Evolutionary conservation across 768 basidiomycete genomes (phyloP), one percentile per base, ranked within the genome.

Genomic region (Agaricus subrufescens): DNA sequence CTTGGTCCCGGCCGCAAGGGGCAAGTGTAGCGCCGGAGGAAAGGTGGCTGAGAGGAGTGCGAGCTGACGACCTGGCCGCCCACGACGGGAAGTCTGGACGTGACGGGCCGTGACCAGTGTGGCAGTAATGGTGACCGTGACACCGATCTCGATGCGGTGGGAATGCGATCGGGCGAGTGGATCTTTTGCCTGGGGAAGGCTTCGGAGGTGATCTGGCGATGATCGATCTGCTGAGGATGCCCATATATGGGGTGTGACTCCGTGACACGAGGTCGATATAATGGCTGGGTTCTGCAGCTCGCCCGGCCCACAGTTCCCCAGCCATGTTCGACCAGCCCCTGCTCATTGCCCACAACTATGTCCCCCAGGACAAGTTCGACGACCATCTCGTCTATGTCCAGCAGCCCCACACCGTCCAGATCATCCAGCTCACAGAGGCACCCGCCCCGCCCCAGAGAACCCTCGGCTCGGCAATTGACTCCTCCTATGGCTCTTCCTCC

Each of bases 361-460:
- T 65, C 29, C 62, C 66, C 45, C 64, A 71, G 47, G 60, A 69
- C 59, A 75, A 77, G 55, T 66, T 67, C 57, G 58, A 63, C 62
- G 58, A 72, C n/a, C 62, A 67, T 58, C 74, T 81, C 49, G 71
- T 82, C 63, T 73, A 75, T 69, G 65, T 77, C 60, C 68, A 74
- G 62, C 74, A 80, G 56, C 80, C 76, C 1, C 76, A 80, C 66
- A 66, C 78, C 23, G 69, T 83, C 23, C 80, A 85, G 66, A 83
- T 88, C 72, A 89, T 90, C 50, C 82, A 89, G 71, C 87, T 89
- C 69, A 82, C 83, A 49, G 87, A 89, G 64, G 83, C 78, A 7
- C 67, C 81, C 0, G 77, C 86, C 1, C 86, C 86, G 0, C 82
- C 86, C 2, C 78, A 76, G 11, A 71, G 74, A 40, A 71, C 63